Conservation (phyloP, 306 rosid species). For the Cucurbita pepo region DNA sequence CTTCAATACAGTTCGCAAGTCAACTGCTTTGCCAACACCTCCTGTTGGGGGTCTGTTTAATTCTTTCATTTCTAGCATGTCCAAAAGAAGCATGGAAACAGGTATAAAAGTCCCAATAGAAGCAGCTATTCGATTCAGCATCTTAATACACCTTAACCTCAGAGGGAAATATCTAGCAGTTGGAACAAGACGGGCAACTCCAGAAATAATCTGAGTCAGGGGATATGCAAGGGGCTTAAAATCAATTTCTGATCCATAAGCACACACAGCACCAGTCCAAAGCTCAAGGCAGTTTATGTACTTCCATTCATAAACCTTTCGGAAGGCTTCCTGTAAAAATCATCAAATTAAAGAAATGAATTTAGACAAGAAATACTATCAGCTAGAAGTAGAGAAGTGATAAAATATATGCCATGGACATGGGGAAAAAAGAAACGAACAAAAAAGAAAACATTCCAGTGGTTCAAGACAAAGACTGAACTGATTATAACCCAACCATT, state of each 20-base stretch:
- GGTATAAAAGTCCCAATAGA: conserved; percentile 56
- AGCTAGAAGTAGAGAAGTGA: neutral
- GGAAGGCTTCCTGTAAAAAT: conserved; percentile 68
- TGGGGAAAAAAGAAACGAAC: neutral
- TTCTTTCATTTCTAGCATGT: conserved; percentile 95
- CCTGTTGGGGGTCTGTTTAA: conserved; percentile 67
- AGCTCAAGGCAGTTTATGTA: conserved; percentile 87
- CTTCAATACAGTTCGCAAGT: conserved; percentile 64
- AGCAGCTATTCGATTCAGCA: conserved; percentile 68
- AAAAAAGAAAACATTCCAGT: neutral
- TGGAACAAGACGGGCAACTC: conserved; percentile 82
- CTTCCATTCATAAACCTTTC: conserved; percentile 90
- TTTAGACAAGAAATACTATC: neutral
- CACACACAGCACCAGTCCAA: conserved; percentile 70
- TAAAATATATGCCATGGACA: neutral
- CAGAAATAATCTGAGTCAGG: conserved; percentile 66
- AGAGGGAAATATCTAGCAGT: conserved; percentile 82
- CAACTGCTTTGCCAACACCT: conserved; percentile 80
- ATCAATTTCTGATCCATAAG: conserved; percentile 60
- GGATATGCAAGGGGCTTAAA: conserved; percentile 86
- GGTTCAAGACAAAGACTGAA: neutral
- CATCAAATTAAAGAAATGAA: neutral
- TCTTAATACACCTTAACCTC: conserved; percentile 63
- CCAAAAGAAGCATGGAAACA: conserved; percentile 78
- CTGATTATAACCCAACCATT: neutral